Conservation (phyloP, 2,329 filamentous ascomycete genomes). For the Fusarium abutilonis region DNA sequence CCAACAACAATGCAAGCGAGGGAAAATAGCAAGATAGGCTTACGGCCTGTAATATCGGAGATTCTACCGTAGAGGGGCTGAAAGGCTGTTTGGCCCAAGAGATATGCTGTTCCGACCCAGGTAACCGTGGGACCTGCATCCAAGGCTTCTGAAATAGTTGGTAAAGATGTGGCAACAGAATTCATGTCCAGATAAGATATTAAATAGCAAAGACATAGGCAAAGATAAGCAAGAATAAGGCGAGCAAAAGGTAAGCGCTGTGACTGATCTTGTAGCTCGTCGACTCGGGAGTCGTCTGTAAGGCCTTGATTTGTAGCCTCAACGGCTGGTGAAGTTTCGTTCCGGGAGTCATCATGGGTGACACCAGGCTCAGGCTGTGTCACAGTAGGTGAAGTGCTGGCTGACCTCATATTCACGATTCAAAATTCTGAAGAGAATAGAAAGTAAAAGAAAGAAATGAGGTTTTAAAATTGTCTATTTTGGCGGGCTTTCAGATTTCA, state of each 20-base stretch:
- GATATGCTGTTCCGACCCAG: neutral
- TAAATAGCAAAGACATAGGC: neutral
- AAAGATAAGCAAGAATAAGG: neutral
- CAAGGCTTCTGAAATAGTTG: neutral
- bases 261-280: neutral
- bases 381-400: too few species aligned
- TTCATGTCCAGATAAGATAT: neutral
- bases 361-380: neutral
- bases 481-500: neutral
- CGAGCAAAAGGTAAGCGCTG: neutral
- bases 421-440: neutral
- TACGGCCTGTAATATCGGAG: neutral
- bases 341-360: neutral
- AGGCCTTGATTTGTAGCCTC: neutral
- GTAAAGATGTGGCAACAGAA: neutral
- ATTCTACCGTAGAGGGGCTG: neutral
- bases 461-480: too few species aligned
- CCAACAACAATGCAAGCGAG: neutral
- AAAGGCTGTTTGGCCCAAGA: neutral
- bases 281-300: neutral
- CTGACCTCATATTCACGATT: neutral
- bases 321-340: neutral
- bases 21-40: neutral
- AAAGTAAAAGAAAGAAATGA: neutral
- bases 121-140: neutral